Base-by-base conservation (phyloP, 108 stramenopile genomes). In the Halocafeteria seosinensis region DNA sequence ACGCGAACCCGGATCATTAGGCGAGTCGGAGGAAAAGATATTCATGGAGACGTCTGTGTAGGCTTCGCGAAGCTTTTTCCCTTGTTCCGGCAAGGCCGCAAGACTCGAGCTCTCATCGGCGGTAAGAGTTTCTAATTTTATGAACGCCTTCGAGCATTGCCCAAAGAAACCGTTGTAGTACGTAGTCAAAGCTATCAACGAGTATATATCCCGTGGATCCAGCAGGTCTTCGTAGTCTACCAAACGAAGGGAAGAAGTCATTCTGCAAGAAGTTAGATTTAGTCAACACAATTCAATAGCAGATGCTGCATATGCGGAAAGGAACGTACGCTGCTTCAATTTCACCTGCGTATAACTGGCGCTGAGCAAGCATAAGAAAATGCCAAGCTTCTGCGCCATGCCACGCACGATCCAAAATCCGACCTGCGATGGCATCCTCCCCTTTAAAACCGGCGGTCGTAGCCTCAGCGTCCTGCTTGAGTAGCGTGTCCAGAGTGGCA, bases 301-400 rank as follows among this genome's bases (percentile, higher is more conserved):
- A n/a, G n/a, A n/a, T n/a, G n/a, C n/a, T n/a, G n/a, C n/a, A n/a
- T n/a, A n/a, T n/a, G n/a, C n/a, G n/a, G n/a, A n/a, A n/a, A n/a
- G n/a, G n/a, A n/a, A n/a, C n/a, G n/a, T n/a, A n/a, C 0, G 83
- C 81, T 27, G 37, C 68, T 23, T 69, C 71, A 12, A 71, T n/a
- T 3, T 67, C 29, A 1, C 72, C 76, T 8, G 33, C 12, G 65
- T 84, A 82, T 27, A 80, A 58, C 71, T 82, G 81, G 25, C 76
- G 62, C 51, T 81, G 81, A 2, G 81, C 78, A 1, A 84, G 68
- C 68, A 82, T 72, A 53, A 73, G 81, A 69, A 79, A 81, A 62
- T 84, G 83, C 66, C 74, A 80, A 0, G 79, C 81, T 37, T 77
- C 83, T 6, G 83, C 83, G 23, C 81, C 83, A 17, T 78, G 37